Evolutionary conservation across 441 rosid genomes (phyloP).

Genomic region (Erodium chrysanthum): DNA sequence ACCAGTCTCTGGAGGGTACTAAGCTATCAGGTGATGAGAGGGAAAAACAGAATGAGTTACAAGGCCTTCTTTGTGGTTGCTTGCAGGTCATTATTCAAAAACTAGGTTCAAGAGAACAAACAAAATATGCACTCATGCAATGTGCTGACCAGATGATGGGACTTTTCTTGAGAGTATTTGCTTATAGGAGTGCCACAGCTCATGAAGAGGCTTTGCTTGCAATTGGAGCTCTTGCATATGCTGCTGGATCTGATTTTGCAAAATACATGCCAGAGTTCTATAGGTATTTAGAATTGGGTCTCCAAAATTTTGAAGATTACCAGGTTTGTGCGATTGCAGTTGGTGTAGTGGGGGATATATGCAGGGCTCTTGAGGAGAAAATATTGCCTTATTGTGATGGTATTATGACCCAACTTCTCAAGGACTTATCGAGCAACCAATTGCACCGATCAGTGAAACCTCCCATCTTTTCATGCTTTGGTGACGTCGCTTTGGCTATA

Average conservation of each 20-base stretch:
- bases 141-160: slow-evolving; percentile 80
- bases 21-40: slow-evolving; percentile 69
- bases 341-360: slow-evolving; percentile 84
- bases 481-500: slow-evolving; percentile 87
- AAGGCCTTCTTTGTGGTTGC: too few relatives aligned
- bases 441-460: slow-evolving; percentile 88
- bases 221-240: too few relatives aligned
- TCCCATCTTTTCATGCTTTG: slow-evolving; percentile 82
- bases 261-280: too few relatives aligned
- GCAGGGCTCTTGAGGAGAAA: slow-evolving; percentile 76
- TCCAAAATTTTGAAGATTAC: slow-evolving; percentile 82
- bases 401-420: slow-evolving; percentile 68
- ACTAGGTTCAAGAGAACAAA: slow-evolving; percentile 56
- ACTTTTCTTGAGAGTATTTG: too few relatives aligned
- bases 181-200: too few relatives aligned
- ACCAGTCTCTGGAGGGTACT: slow-evolving; percentile 62
- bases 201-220: too few relatives aligned
- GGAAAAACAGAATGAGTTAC: slow-evolving; percentile 83
- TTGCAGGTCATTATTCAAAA: slow-evolving; percentile 90
- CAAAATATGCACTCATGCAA: slow-evolving; percentile 46
- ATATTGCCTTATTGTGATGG: slow-evolving; percentile 73
- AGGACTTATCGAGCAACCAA: slow-evolving; percentile 59
- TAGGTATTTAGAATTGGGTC: slow-evolving; percentile 69
- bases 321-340: slow-evolving; percentile 86
- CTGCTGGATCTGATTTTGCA: too few relatives aligned